Conservation (phyloP, 2,329 filamentous ascomycete species). For the Sporothrix pseudoabietina region DNA sequence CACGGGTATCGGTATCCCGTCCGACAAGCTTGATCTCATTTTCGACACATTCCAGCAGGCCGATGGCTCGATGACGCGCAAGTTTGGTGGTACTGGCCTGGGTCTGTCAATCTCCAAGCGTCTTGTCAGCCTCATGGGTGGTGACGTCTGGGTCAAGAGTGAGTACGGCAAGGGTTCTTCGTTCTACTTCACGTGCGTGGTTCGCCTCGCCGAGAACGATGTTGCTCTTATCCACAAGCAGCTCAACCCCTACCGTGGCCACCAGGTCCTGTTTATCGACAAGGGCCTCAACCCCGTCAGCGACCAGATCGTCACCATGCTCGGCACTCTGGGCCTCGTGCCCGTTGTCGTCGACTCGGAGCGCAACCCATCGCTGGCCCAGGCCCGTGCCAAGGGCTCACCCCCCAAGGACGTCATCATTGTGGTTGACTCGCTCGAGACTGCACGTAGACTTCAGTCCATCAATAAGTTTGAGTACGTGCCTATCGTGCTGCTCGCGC, state of each 20-base stretch:
- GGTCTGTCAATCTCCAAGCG: constrained; percentile 94
- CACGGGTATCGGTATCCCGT: constrained; percentile 93
- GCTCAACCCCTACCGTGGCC: constrained; percentile 85
- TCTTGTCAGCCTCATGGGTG: constrained; percentile 93
- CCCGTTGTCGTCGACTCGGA: constrained; percentile 84
- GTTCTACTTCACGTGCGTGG: constrained; percentile 95
- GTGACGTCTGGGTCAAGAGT: constrained; percentile 94
- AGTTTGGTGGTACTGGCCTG: constrained; percentile 92
- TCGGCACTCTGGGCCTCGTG: constrained; percentile 75
- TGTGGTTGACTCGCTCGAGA: constrained; percentile 90
- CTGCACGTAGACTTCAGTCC: constrained; percentile 78
- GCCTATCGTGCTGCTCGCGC: constrained; percentile 88
- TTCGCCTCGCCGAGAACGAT: constrained; percentile 80
- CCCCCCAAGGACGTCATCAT: constrained; percentile 93
- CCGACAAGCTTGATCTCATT: constrained; percentile 93
- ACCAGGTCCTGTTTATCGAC: constrained; percentile 92
- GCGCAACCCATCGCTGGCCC: constrained; percentile 62
- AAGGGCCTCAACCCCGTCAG: constrained; percentile 80
- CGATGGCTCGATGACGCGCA: constrained; percentile 92
- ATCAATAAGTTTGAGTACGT: constrained; percentile 98
- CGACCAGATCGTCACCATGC: constrained; percentile 74
- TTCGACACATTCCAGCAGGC: constrained; percentile 99
- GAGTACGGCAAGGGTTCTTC: constrained; percentile 87
- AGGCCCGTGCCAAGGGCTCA: constrained; percentile 56
- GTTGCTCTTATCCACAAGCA: constrained; percentile 77